Base-by-base conservation (phyloP, 306 rosid species). In the Potentilla sterilis region DNA sequence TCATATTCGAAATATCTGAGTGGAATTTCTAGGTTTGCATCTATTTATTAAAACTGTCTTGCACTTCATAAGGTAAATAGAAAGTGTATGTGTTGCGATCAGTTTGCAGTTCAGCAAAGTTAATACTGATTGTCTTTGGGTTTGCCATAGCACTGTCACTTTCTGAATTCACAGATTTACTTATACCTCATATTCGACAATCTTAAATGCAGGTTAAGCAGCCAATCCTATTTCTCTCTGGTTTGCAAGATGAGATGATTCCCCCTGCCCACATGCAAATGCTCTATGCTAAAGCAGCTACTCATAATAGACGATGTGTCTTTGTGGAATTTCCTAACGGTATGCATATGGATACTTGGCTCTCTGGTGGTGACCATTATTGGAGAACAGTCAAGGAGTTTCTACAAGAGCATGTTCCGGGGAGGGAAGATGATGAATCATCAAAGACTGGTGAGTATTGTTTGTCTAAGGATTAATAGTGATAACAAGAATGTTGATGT, bases 261-360 rank as follows among this genome's bases (percentile, higher is more conserved):
- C 99, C 99, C 16, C 91, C 99, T 15, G 62, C 82, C 79, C 98
- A 96, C 67, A 90, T 96, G 98, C 90, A 88, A 78, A 73, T 87
- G 88, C 90, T 96, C 47, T 96, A 96, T 83, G 99, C 97, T 57
- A 92, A 90, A 87, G 99, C 99, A 61, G 98, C 97, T 82, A 74
- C 94, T 73, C 98, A 80, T 73, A 96, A 96, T 86, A 88, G 81
- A 67, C 87, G 2, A 14, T 90, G 99, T 78, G 83, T 65, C 62
- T 92, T 92, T 79, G 90, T 83, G 74, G 98, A 96, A 9, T 90
- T 96, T 82, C 97, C 98, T 52, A 81, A 84, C 7, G 99, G 99
- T 71, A 96, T 92, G 99, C 99, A 96, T 82, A 96, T 96, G 99
- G 96, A 96, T 81, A 92, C 99, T 73, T 96, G 99, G 99, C 68